Evolutionary conservation across 352 stramenopile species (phyloP).

Genomic region (Thraustochytrium aureum): DNA sequence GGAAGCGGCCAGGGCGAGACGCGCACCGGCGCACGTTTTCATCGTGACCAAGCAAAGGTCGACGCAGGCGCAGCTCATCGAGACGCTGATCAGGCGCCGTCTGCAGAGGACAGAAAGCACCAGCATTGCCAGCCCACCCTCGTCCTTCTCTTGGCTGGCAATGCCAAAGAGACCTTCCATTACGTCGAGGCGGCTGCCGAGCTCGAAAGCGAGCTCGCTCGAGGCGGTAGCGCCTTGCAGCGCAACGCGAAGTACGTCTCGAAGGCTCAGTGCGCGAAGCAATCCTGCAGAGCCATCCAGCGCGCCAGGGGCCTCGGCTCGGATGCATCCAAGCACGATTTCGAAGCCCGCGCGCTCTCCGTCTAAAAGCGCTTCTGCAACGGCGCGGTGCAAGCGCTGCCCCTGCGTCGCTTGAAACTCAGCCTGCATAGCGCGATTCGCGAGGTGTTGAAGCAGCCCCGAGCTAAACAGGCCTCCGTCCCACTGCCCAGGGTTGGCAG

Average conservation of each 20-base stretch:
- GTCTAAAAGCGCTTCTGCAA: too few species aligned
- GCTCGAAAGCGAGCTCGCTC: slow-evolving; percentile 15
- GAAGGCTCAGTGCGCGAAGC: neutral
- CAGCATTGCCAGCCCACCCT: slow-evolving; percentile 24
- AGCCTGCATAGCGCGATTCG: slow-evolving; percentile 5
- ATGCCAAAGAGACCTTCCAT: slow-evolving; percentile 4
- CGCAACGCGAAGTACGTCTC: slow-evolving; percentile 27
- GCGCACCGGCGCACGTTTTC: neutral
- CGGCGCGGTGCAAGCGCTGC: too few species aligned
- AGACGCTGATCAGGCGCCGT: slow-evolving; percentile 18
- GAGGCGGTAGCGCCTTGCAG: slow-evolving; percentile 1
- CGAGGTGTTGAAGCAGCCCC: neutral
- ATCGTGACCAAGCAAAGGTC: neutral
- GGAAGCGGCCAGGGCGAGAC: neutral
- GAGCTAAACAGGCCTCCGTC: slow-evolving; percentile 2
- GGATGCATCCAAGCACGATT: too few species aligned
- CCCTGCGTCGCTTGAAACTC: too few species aligned
- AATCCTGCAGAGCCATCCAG: too few species aligned
- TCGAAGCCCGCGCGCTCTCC: too few species aligned
- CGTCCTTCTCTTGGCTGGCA: slow-evolving; percentile 3
- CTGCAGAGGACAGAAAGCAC: slow-evolving; percentile 40
- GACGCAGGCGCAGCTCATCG: slow-evolving; percentile 25
- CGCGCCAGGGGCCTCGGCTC: too few species aligned
- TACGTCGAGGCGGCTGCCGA: neutral
- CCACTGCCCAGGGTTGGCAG: slow-evolving; percentile 1